Evolutionary conservation across 2,329 filamentous ascomycete genomes (phyloP).

Genomic region (Chaetomium sp.): DNA sequence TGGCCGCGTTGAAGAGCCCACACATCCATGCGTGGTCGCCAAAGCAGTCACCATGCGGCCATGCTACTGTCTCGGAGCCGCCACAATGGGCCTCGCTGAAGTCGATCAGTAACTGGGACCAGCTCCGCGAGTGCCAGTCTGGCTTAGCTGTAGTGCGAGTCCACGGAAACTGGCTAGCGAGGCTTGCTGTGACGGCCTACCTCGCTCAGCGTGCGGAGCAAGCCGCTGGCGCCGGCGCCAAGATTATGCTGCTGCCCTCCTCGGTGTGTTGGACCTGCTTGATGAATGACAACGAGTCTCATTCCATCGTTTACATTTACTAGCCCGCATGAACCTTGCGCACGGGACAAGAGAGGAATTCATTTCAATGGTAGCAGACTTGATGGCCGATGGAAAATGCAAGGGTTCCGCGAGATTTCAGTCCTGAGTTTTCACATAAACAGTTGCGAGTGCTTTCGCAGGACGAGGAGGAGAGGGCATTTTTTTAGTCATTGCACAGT

Average conservation of each 20-base stretch:
- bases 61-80: not conserved
- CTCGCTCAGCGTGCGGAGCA: not conserved
- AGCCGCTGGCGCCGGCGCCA: not conserved
- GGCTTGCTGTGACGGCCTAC: not conserved
- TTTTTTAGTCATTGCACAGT: too few relatives aligned
- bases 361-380: not conserved
- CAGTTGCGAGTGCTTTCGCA: too few relatives aligned
- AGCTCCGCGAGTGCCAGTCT: not conserved
- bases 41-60: not conserved
- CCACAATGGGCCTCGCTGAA: not conserved
- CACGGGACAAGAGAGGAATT: not conserved
- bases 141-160: not conserved
- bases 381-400: not conserved
- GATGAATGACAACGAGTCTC: not conserved
- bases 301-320: not conserved
- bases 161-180: not conserved
- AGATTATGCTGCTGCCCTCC: not conserved
- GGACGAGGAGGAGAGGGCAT: too few relatives aligned
- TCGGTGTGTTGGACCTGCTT: not conserved
- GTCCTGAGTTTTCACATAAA: too few relatives aligned
- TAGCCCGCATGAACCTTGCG: not conserved
- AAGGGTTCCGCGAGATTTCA: too few relatives aligned
- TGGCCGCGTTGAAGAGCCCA: not conserved
- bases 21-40: not conserved
- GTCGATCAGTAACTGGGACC: not conserved